phyloP scores from a whole-genome alignment of 192 early-diverging fungal genomes.

The Linderina pennispora region DNA sequence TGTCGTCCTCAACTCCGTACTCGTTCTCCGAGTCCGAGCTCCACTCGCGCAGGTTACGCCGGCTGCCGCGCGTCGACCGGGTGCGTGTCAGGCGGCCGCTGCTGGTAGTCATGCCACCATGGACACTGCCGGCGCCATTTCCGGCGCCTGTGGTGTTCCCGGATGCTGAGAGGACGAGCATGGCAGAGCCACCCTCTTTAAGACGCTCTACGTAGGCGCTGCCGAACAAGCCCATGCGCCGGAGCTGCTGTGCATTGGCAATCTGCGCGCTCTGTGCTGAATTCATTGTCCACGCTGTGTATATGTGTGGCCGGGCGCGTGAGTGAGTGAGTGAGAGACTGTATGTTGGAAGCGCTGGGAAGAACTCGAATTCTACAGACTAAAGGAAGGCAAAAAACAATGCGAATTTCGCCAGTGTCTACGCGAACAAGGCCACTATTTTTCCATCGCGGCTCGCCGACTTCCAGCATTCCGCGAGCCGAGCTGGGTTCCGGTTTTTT shows the following conservation, averaged over 20 bases:
- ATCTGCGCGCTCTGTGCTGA: no score
- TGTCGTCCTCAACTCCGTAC: slow-evolving; percentile 29
- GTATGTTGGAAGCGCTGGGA: no score
- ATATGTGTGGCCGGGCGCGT: no score
- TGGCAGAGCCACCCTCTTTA: slow-evolving; percentile 42
- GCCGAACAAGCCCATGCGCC: slow-evolving; percentile 25
- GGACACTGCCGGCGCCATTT: slow-evolving; percentile 1
- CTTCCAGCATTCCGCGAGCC: no score
- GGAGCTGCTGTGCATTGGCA: slow-evolving; percentile 11
- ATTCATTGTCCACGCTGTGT: no score
- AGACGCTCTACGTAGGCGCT: slow-evolving; percentile 41
- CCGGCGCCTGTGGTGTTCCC: slow-evolving; percentile 8
- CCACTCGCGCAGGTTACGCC: slow-evolving; percentile 45
- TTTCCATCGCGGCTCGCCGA: no score
- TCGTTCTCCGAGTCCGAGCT: slow-evolving; percentile 46
- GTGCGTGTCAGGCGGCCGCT: slow-evolving; percentile 6
- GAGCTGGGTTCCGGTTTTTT: no score
- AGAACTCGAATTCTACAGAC: no score
- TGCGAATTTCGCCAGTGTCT: no score
- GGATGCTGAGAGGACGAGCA: slow-evolving; percentile 34
- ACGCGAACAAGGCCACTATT: no score
- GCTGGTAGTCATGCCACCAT: slow-evolving; percentile 9
- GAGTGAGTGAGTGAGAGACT: no score
- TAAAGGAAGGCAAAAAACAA: no score
- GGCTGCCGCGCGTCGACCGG: slow-evolving; percentile 36